Conservation (phyloP, 2,329 filamentous ascomycete genomes). For the Phaeophleospora eucalypticola region DNA sequence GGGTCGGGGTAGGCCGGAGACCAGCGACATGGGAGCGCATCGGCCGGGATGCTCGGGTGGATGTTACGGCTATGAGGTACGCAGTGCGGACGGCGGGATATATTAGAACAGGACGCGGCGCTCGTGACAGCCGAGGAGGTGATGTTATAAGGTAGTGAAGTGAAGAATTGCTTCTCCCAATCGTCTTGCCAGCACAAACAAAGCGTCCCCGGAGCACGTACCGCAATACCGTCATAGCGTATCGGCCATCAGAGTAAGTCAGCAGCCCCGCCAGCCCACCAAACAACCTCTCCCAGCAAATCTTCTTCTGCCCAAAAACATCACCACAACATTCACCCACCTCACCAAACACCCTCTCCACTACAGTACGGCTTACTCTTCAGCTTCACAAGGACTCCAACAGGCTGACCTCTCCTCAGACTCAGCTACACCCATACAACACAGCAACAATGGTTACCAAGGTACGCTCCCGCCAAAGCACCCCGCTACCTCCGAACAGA, state of each 20-base stretch:
- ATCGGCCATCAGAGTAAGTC: neutral
- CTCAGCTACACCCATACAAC: conserved; percentile 19
- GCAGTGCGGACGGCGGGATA: neutral
- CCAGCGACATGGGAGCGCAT: neutral
- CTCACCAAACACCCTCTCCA: neutral
- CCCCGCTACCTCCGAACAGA: conserved; percentile 5
- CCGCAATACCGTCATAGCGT: conserved; percentile 2
- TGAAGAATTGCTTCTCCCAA: neutral
- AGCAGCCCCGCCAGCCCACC: conserved; percentile 5
- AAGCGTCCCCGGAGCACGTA: neutral
- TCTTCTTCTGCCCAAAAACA: neutral
- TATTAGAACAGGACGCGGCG: neutral
- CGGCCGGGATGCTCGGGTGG: neutral
- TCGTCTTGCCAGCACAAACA: neutral
- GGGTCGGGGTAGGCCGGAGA: neutral
- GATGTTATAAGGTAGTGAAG: too few species aligned
- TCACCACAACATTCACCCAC: neutral
- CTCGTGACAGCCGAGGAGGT: neutral
- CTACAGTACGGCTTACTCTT: neutral
- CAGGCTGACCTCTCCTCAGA: conserved; percentile 9
- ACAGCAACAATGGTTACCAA: conserved; percentile 44
- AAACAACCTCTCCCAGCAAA: conserved; percentile 5
- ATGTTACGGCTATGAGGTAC: neutral
- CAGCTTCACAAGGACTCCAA: neutral
- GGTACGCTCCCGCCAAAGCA: conserved; percentile 29